phyloP scores from a whole-genome alignment of 352 stramenopile genomes.

The Pythium vanterpoolii region DNA sequence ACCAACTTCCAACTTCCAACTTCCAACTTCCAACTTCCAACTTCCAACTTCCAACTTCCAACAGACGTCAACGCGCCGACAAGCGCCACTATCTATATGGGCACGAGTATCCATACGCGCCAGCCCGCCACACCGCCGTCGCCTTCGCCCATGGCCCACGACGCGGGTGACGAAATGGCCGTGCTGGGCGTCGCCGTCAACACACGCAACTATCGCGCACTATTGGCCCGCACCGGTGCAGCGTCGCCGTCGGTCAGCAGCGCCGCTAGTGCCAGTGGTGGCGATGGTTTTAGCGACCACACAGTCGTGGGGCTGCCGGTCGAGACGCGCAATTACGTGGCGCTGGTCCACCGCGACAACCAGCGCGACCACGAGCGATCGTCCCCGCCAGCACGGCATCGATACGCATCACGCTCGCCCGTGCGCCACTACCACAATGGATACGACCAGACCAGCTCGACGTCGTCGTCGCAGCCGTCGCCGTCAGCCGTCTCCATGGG shows the following conservation, averaged over 20 bases:
- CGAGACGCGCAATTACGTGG: conserved; percentile 37
- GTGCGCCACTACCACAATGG: neutral
- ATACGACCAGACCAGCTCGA: conserved; percentile 1
- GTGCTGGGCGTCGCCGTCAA: conserved; percentile 35
- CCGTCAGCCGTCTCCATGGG: conserved; percentile 8
- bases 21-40: no score
- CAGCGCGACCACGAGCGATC: neutral
- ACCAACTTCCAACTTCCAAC: no score
- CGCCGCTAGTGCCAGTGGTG: neutral
- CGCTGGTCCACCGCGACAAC: conserved; percentile 7
- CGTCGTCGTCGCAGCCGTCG: neutral
- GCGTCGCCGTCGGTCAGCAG: neutral
- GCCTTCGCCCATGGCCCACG: conserved; percentile 7
- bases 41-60: no score
- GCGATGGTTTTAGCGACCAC: conserved; percentile 16
- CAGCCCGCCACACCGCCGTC: neutral
- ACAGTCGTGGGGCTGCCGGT: conserved; percentile 29
- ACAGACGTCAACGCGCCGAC: no score
- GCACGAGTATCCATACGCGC: conserved; percentile 1
- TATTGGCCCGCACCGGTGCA: conserved; percentile 6
- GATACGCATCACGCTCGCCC: neutral
- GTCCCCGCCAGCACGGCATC: neutral
- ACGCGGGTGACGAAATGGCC: conserved; percentile 17
- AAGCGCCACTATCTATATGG: no score
- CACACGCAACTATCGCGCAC: conserved; percentile 23